A percentile compares a stretch with the other conserved stretches of the same genome.
Conservation (phyloP, 805 yeast genomes). For the Metschnikowia amazonensis region DNA sequence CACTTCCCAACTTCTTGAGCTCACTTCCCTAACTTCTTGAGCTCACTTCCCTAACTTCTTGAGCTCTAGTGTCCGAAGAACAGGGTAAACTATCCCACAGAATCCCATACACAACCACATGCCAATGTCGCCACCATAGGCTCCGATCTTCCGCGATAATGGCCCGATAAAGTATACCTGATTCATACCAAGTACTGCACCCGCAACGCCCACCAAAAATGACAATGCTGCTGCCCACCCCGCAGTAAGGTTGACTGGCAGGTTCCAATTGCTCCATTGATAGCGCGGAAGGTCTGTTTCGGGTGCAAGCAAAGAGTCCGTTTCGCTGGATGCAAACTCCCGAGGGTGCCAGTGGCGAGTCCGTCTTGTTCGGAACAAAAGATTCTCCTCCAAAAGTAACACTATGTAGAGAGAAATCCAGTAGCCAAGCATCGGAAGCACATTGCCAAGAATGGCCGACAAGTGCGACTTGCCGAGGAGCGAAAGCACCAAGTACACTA, state of each 20-base stretch:
- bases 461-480: constrained; percentile 13
- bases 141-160: constrained; percentile 16
- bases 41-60: constrained; percentile 14
- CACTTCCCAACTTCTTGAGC: no score
- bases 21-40: no score
- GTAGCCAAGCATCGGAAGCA: constrained; percentile 18
- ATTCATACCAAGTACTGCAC: constrained; percentile 23
- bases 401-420: constrained; percentile 17
- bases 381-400: constrained; percentile 15
- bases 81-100: constrained; percentile 16
- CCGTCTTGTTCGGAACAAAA: constrained; percentile 8
- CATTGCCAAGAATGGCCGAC: constrained; percentile 13
- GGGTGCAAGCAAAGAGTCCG: background rate
- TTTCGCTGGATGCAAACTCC: background rate
- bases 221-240: constrained; percentile 18
- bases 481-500: constrained; percentile 13
- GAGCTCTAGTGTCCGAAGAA: constrained; percentile 16
- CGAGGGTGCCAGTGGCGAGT: constrained; percentile 5
- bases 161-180: constrained; percentile 22
- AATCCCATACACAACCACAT: constrained; percentile 22
- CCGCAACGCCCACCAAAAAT: constrained; percentile 18
- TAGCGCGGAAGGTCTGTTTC: constrained; percentile 11
- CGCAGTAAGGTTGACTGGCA: constrained; percentile 21
- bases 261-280: constrained; percentile 32
- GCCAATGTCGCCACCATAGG: constrained; percentile 21